Percentiles rank a stretch among this genome's conserved stretches.
These are phyloP conservation scores for Selenicereus undatus DNA, from an alignment of 148 eudicot species.

Conservation along the genomic window DNA sequence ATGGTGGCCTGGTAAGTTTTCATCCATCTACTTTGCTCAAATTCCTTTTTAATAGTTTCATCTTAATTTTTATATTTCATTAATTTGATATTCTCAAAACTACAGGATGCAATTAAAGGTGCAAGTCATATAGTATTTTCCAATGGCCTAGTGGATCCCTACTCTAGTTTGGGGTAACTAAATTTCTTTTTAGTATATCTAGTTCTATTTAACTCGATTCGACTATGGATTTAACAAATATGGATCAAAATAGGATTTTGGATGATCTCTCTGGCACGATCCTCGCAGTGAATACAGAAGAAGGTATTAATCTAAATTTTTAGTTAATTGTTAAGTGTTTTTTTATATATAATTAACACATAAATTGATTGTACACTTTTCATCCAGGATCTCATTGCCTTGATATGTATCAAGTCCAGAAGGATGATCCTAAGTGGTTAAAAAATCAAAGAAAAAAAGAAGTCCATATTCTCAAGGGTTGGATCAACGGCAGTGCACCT, in stretches of 20 bases:
- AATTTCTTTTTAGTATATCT: not conserved
- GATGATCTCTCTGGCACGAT: not conserved
- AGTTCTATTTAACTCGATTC: not conserved
- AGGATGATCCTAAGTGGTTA: not conserved
- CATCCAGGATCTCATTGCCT: not conserved
- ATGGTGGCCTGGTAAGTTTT: not conserved
- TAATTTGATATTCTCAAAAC: not conserved
- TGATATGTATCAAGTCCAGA: not conserved
- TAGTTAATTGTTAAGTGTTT: too few species aligned
- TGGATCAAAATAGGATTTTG: not conserved
- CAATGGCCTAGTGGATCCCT: not conserved
- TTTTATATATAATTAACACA: too few species aligned
- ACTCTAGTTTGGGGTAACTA: not conserved
- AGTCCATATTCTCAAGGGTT: too few species aligned
- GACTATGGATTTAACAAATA: not conserved
- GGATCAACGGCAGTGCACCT: not conserved
- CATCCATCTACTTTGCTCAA: not conserved
- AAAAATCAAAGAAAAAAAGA: not conserved
- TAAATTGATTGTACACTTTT: not conserved
- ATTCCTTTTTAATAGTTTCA: too few species aligned
- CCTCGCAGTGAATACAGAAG: not conserved
- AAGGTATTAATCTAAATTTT: not conserved
- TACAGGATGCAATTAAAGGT: not conserved
- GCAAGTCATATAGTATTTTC: not conserved
- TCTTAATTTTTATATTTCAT: too few species aligned